Evolutionary conservation across 116 monocot genomes (phyloP), one percentile per base, ranked within the genome.

Genomic region (Papilionanthe hybrid): DNA sequence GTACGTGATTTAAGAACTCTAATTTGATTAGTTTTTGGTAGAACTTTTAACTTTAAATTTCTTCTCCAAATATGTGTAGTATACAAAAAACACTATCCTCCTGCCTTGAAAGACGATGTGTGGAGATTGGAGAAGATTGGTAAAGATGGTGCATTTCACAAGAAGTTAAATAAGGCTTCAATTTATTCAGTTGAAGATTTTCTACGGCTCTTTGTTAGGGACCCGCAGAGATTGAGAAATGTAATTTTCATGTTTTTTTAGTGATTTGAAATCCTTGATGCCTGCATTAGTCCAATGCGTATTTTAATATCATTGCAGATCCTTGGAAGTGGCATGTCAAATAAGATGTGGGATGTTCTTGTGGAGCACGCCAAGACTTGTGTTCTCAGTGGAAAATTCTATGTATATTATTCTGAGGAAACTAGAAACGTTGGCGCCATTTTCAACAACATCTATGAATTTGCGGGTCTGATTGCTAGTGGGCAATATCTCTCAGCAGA

Each of bases 81-180:
- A 60, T 95, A 95, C 83, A 95, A 91, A 86, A 95, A 95, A 81
- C 95, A 95, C 81, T 93, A 95, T 66, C 95, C 95, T 32, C 95
- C 95, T 84, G 82, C 88, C 45, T 78, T 91, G 72, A 91, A 89
- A 58, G 93, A 95, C 81, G 95, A 95, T 18, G 95, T 95, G 18
- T 96, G 93, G 96, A 93, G 96, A 85, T 85, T 96, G 83, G 96
- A 93, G 81, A 96, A 96, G 83, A 96, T 96, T 77, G 96, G 96
- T n/a, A 96, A 96, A 84, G 96, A 96, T 84, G 96, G 93, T 41
- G 72, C 96, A 77, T 96, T 96, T 43, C 96, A 96, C 82, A 93
- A 93, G 75, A 96, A 81, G 72, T 84, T 96, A 50, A 96, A 88
- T 58, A 84, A 86, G 69, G 75, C 77, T 79, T 86, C 88, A 44